Evolutionary conservation across 352 stramenopile species (phyloP), one percentile per base, ranked within the genome.

Genomic region (Phytopythium boreale): DNA sequence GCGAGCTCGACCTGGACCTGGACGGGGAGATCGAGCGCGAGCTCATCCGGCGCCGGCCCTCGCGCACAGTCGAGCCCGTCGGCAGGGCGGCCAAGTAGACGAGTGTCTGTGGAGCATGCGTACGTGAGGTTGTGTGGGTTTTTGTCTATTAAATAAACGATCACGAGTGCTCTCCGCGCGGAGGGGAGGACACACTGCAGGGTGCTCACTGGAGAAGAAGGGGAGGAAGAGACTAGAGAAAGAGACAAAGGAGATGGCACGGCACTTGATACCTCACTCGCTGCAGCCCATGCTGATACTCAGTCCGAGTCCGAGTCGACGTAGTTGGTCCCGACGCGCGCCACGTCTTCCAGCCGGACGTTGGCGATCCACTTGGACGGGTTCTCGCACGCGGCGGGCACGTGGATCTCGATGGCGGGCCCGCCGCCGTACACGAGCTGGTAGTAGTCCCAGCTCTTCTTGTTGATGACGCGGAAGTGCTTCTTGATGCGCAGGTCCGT

Each of bases 401-500:
- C 80, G n/a, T 69, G 69, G 49, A 92, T 82, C 63, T 90, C 76
- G 43, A 92, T 87, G 26, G 80, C 81, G 11, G 84, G 84, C 0
- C 84, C 82, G 8, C 84, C 84, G 57, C 80, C 80, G 62, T 92
- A 92, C n/a, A 84, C 66, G 15, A 76, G 71, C 51, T 87, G 72
- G 65, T 92, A 92, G 51, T 77, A 89, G 24, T 90, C 81, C 84
- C 84, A 92, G 66, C 80, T 92, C 53, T 73, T 74, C 66, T 82
- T 82, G 80, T 92, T 92, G 69, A 92, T 90, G 72, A 92, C 77
- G 31, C 84, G 80, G 50, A 90, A 92, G 61, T 92, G 73, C 61
- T 76, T 79, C 72, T 92, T 92, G 58, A 92, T 87, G 12, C 63
- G 59, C 31, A 90, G 68, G 17, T 75, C 68, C 5, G 57, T 56